phyloP scores from a whole-genome alignment of 2,329 filamentous ascomycete genomes.

The Neurospora crassa region DNA sequence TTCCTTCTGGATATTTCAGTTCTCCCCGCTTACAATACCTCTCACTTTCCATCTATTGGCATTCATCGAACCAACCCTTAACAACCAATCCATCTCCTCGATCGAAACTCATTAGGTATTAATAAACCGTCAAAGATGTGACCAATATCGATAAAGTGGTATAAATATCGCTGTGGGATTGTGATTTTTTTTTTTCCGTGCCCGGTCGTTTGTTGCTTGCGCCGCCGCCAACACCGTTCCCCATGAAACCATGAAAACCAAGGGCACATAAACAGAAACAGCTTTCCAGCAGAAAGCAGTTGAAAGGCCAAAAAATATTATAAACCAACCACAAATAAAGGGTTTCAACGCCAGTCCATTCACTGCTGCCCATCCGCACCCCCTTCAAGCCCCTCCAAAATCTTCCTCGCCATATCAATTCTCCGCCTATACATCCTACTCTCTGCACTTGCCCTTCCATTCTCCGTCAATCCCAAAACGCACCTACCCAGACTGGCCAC shows the following conservation, averaged over 20 bases:
- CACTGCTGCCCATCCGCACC: not conserved
- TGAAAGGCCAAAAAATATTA: too few species aligned
- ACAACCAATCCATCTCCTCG: not conserved
- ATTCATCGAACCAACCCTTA: not conserved
- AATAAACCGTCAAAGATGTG: not conserved
- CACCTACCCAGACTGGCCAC: constrained; percentile 52
- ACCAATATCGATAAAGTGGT: not conserved
- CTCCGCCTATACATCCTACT: constrained; percentile 57
- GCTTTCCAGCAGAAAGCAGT: too few species aligned
- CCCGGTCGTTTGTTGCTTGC: not conserved
- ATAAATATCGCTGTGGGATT: not conserved
- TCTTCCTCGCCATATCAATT: constrained; percentile 63
- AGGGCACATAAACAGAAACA: not conserved
- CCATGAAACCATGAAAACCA: not conserved
- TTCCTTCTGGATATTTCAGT: not conserved
- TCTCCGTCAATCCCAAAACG: constrained; percentile 47
- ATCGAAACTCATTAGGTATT: not conserved
- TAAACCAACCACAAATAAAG: too few species aligned
- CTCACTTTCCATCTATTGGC: not conserved
- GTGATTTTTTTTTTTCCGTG: not conserved
- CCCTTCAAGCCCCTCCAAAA: constrained; percentile 58
- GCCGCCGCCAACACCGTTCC: not conserved
- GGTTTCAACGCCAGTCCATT: not conserved
- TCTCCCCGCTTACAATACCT: not conserved
- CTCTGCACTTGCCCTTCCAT: constrained; percentile 44